Evolutionary conservation across 495 filamentous ascomycete genomes (phyloP), one percentile per base, ranked within the genome.

Genomic region (Amphirosellinia nigrospora): DNA sequence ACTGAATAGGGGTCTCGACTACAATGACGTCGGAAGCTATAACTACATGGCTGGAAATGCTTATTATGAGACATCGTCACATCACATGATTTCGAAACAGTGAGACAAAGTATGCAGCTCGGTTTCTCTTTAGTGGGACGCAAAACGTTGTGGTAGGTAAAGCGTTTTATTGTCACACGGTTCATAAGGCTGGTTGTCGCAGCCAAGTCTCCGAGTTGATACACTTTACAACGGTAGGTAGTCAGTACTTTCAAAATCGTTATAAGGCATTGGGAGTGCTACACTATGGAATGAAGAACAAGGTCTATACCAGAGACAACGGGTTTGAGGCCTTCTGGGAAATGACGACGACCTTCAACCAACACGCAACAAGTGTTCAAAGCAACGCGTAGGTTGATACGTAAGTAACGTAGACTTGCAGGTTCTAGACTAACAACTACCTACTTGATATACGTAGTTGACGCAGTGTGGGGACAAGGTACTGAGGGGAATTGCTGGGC

Each of bases 41-140:
- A 39, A 3, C 9, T 38, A 4, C n/a, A 34, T 21, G 34, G 19
- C 21, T 38, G 58, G 21, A 26, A n/a, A n/a, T n/a, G n/a, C n/a
- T n/a, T n/a, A n/a, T n/a, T n/a, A 61, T 30, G 39, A 63, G 60
- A 63, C 39, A 63, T 30, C 26, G 32, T 63, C 39, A 46, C 26
- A 45, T 63, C 39, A 46, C 26, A 45, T 34, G 36, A 62, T 15
- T 16, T 43, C 11, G 23, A 45, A 63, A 43, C 19, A 46, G 13
- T 32, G 60, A 30, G 39, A 45, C 36, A 45, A 8, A 13, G 32
- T 26, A n/a, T 30, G 28, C 15, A 16, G 21, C 3, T 36, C 13
- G n/a, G 58, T 43, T 23, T 38, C 28, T 36, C 28, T 36, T 32
- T 34, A 34, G 48, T 13, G 26, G 13, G 13, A 30, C 26, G 48